phyloP scores from a whole-genome alignment of 768 basidiomycete species.

The Mycena olivaceomarginata region DNA sequence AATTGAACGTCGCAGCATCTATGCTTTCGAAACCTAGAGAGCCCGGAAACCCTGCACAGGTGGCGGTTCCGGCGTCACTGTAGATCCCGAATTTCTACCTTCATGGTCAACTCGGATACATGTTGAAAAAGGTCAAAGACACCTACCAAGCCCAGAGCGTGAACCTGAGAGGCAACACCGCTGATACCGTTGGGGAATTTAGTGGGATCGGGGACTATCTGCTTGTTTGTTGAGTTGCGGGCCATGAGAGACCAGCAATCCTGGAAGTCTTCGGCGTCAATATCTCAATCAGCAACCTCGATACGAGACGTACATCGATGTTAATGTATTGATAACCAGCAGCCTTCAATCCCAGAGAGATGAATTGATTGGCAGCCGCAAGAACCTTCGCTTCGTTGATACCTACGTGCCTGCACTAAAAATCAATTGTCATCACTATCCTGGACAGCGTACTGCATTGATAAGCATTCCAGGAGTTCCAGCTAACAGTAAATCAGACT shows the following conservation, averaged over 20 bases:
- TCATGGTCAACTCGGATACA: not conserved
- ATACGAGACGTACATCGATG: conserved; percentile 63
- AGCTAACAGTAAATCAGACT: conserved; percentile 53
- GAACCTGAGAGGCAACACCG: conserved; percentile 64
- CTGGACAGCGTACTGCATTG: conserved; percentile 55
- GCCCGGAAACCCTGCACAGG: conserved; percentile 75
- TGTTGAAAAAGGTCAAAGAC: no score
- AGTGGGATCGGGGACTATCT: conserved; percentile 68
- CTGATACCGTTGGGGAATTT: conserved; percentile 75
- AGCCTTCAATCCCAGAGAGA: conserved; percentile 67
- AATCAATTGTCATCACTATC: conserved; percentile 5
- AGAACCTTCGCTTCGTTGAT: conserved; percentile 67
- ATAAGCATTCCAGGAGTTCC: conserved; percentile 75
- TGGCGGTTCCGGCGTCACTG: conserved; percentile 72
- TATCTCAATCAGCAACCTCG: not conserved
- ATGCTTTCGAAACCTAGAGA: conserved; percentile 69
- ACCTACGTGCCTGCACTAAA: conserved; percentile 49
- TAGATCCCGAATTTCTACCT: conserved; percentile 14
- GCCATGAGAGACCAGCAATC: conserved; percentile 68
- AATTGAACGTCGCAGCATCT: conserved; percentile 71
- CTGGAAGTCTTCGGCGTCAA: conserved; percentile 48
- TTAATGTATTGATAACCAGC: conserved; percentile 73
- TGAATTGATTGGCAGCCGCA: conserved; percentile 66
- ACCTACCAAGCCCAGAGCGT: conserved; percentile 61
- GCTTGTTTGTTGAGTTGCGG: conserved; percentile 62